Evolutionary conservation across 2,329 filamentous ascomycete genomes (phyloP), one percentile per base, ranked within the genome.

Genomic region (Pseudocercospora crystallina): DNA sequence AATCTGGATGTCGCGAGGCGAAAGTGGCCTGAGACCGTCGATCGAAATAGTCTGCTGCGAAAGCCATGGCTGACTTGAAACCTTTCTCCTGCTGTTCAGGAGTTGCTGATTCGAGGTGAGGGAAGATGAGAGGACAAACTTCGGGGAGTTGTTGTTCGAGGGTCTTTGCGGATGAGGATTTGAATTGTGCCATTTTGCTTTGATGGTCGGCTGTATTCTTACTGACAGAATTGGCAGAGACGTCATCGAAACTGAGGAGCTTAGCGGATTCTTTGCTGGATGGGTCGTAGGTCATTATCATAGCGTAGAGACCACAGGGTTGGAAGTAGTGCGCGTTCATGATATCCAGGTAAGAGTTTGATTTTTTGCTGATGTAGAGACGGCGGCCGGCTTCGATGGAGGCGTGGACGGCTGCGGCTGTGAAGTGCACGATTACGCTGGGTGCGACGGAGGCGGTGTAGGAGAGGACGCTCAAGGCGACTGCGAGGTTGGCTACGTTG

Each of bases 241-340:
- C 15, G 14, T 14, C 11, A 8, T 36, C 43, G 43, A 37, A 29
- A 34, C 30, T 32, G 9, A 45, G 31, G n/a, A 34, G 14, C 13
- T 26, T n/a, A 3, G 32, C 29, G 7, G 2, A 4, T 9, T 42
- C 15, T 29, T 39, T 32, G 30, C 20, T 20, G 45, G 26, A 26
- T 9, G 36, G 38, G 36, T 47, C 45, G 17, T 40, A 41, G 33
- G 39, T 26, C 47, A 82, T 75, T 20, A 83, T 66, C 3, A 78
- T 65, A 51, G 71, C 74, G 63, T 75, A 77, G 1, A 83, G 69
- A 0, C 80, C 80, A 2, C 73, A 72, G 0, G 80, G 80, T 32
- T 69, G 71, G 61, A 83, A 83, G 58, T 80, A 75, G 3, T 76
- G 69, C 8, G 73, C 68, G 56, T 83, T 83, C 54, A 80, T 70